These are phyloP conservation scores for Actinomucor elegans DNA, from an alignment of 371 early-diverging fungal genomes.

Conservation along the genomic window DNA sequence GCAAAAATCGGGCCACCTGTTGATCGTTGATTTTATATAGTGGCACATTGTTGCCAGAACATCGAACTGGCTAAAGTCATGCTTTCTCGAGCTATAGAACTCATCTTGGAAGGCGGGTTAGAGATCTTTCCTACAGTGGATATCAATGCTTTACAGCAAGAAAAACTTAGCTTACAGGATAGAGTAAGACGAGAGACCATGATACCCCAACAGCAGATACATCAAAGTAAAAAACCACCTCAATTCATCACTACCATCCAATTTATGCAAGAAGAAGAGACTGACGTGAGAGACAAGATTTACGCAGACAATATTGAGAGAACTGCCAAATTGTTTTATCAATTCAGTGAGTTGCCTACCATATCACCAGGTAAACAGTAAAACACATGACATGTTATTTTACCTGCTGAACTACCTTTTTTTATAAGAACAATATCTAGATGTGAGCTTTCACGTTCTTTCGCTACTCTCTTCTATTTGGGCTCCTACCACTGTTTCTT, in stretches of 20 bases:
- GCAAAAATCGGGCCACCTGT: too few relatives aligned
- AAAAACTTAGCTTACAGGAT: slow-evolving; percentile 24
- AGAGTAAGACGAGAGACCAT: slow-evolving; percentile 12
- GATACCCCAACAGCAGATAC: neutral
- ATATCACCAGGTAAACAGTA: slow-evolving; percentile 13
- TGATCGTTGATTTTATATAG: too few relatives aligned
- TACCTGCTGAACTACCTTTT: neutral
- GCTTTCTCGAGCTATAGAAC: slow-evolving; percentile 25
- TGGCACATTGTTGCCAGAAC: slow-evolving; percentile 32
- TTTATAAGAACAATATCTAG: slow-evolving; percentile 12
- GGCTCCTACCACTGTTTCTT: slow-evolving; percentile 23
- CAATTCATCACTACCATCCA: slow-evolving; percentile 32
- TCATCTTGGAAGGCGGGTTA: slow-evolving; percentile 38
- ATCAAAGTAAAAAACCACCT: slow-evolving; percentile 23
- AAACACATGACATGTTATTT: neutral
- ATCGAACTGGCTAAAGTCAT: slow-evolving; percentile 27
- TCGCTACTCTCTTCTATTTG: slow-evolving; percentile 29
- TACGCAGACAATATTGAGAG: slow-evolving; percentile 40
- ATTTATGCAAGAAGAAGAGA: slow-evolving; percentile 14
- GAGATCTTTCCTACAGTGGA: slow-evolving; percentile 39
- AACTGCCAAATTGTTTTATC: slow-evolving; percentile 34
- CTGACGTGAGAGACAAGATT: slow-evolving; percentile 31
- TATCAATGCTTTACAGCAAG: slow-evolving; percentile 22
- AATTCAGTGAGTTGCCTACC: slow-evolving; percentile 13
- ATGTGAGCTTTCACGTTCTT: slow-evolving; percentile 21